phyloP scores from a whole-genome alignment of 2,329 filamentous ascomycete genomes.

The Zymoseptoria pseudotritici region DNA sequence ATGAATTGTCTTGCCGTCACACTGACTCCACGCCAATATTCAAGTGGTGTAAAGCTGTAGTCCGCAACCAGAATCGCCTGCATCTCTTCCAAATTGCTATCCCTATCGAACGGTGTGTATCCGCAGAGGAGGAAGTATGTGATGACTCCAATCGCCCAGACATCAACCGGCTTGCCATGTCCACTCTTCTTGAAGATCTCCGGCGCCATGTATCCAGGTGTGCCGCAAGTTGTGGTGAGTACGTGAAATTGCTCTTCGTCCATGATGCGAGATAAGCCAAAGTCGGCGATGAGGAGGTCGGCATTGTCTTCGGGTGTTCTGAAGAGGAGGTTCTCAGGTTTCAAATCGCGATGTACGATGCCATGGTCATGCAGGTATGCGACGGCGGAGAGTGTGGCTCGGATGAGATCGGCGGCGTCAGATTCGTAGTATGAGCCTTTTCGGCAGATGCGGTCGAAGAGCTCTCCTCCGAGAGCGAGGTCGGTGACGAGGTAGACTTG shows the following conservation, averaged over 20 bases:
- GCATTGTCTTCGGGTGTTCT: slow-evolving; percentile 96
- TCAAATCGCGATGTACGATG: slow-evolving; percentile 95
- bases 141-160: slow-evolving; percentile 97
- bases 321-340: slow-evolving; percentile 95
- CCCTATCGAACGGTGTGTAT: slow-evolving; percentile 95
- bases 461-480: slow-evolving; percentile 87
- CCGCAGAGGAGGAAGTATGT: slow-evolving; percentile 97
- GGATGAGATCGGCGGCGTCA: slow-evolving; percentile 90
- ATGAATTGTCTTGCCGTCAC: slow-evolving; percentile 83
- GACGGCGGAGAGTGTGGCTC: slow-evolving; percentile 91
- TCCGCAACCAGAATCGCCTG: slow-evolving; percentile 95
- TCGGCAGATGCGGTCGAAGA: slow-evolving; percentile 96
- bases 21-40: slow-evolving; percentile 95
- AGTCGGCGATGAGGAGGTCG: slow-evolving; percentile 93
- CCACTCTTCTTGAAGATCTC: slow-evolving; percentile 99
- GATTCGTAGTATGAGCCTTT: slow-evolving; percentile 98
- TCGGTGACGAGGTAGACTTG: slow-evolving; percentile 91
- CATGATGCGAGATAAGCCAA: slow-evolving; percentile 94
- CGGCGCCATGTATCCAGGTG: slow-evolving; percentile 97
- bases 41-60: slow-evolving; percentile 87
- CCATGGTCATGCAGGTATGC: slow-evolving; percentile 97
- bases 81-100: slow-evolving; percentile 98
- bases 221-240: slow-evolving; percentile 93
- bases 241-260: slow-evolving; percentile 98
- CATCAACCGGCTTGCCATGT: slow-evolving; percentile 94